Base-by-base conservation (phyloP, 352 stramenopile species). In the Globisporangium emineosum region DNA sequence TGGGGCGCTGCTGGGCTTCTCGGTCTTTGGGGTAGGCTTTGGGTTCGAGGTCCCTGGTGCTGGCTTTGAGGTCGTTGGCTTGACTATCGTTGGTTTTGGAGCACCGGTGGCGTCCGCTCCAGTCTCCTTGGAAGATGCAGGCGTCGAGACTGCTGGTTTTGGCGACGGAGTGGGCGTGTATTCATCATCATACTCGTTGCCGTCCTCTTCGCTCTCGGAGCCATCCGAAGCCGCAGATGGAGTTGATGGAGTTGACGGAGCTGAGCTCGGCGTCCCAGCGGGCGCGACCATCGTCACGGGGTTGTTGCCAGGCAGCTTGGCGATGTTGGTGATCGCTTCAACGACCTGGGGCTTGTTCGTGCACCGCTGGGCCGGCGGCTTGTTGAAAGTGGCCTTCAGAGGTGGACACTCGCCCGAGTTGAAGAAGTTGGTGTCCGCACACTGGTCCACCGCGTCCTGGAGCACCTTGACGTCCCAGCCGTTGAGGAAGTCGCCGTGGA, bases 401-500 rank as follows among this genome's bases (percentile, higher is more conserved):
- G 76, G 69, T 12, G 71, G 64, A 50, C 76, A 84, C 60, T 84
- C 71, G 6, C 71, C 76, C 15, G 69, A 66, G 65, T 80, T 80
- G 54, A 85, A 85, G 67, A 76, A 80, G 53, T 82, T 82, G 52
- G 75, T 77, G 67, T 81, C 73, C 0, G 66, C 42, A 52, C 73
- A 84, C 49, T 82, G 64, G 33, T 84, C 73, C 10, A 78, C 65
- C 0, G 76, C 76, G 55, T 62, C 71, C 47, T 81, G 76, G 17
- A 84, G 69, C 37, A 84, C 67, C 15, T 79, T 55, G 27, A 68
- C 27, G 58, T 84, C 71, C 73, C 74, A 85, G 49, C 76, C 72
- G 32, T 82, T 79, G 55, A 85, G 72, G 58, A 85, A 85, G 62
- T 82, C 76, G 13, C 76, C 76, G 64, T 85, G 76, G 62, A 85